phyloP scores from a whole-genome alignment of 2,329 filamentous ascomycete genomes.

The Botrytis fragariae region DNA sequence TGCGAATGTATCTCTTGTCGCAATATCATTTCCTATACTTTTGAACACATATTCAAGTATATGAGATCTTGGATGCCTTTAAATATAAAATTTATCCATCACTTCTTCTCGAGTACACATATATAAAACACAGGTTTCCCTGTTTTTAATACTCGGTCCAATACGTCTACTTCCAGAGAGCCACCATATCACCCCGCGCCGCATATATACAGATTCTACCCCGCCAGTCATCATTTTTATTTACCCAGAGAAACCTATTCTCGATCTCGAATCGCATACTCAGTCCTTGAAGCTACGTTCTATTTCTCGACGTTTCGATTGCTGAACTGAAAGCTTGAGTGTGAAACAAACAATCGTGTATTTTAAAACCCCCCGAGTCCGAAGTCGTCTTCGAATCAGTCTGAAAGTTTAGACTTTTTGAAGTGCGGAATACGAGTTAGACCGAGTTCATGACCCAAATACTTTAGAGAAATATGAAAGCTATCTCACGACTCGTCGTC shows the following conservation, averaged over 20 bases:
- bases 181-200: background rate
- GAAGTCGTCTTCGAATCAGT: background rate
- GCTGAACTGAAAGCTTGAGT: background rate
- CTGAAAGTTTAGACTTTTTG: background rate
- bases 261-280: background rate
- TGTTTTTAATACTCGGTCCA: background rate
- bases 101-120: background rate
- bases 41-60: too few relatives aligned
- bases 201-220: conserved; percentile 3
- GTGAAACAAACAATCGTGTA: too few relatives aligned
- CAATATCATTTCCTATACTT: background rate
- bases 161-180: background rate
- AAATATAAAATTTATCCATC: background rate
- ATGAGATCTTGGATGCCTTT: too few relatives aligned
- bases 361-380: too few relatives aligned
- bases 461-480: background rate
- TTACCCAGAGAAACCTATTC: too few relatives aligned
- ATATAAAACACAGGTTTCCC: background rate
- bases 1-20: background rate
- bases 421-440: background rate
- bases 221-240: background rate
- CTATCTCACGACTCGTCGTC: background rate
- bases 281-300: background rate
- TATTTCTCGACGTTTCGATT: background rate
- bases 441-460: background rate